Percentiles rank a stretch among this genome's conserved stretches.
These are phyloP conservation scores for Aspergillus aculeatinus DNA, from an alignment of 2,329 filamentous ascomycete genomes.

Conservation along the genomic window DNA sequence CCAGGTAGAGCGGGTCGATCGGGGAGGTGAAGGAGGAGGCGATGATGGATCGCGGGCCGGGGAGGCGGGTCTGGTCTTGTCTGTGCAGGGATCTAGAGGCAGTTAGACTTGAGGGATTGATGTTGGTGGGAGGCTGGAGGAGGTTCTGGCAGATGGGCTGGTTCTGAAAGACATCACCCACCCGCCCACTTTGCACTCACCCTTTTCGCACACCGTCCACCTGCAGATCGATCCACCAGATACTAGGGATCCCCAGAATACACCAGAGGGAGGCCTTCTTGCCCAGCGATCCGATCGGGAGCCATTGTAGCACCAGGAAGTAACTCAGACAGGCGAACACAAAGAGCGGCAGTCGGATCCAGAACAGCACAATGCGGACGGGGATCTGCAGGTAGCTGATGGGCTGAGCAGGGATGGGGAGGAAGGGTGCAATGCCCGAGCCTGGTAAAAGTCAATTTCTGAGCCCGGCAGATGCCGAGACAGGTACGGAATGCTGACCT, in stretches of 20 bases:
- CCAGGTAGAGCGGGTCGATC: slow-evolving; percentile 88
- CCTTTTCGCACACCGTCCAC: slow-evolving; percentile 95
- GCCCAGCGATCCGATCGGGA: slow-evolving; percentile 66
- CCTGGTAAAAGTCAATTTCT: slow-evolving; percentile 52
- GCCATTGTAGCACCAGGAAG: slow-evolving; percentile 78
- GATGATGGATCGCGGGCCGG: slow-evolving; percentile 76
- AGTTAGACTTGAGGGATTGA: too few species aligned
- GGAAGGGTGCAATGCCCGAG: slow-evolving; percentile 93
- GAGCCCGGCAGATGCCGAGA: slow-evolving; percentile 9
- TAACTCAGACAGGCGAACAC: slow-evolving; percentile 66
- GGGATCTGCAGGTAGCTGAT: slow-evolving; percentile 60
- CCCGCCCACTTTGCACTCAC: slow-evolving; percentile 36
- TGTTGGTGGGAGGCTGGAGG: too few species aligned
- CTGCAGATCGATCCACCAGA: slow-evolving; percentile 99
- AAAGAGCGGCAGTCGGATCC: slow-evolving; percentile 76
- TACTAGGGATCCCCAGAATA: slow-evolving; percentile 81
- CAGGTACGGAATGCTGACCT: slow-evolving; percentile 53
- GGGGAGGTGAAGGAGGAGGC: slow-evolving; percentile 90
- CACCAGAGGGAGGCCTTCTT: slow-evolving; percentile 88
- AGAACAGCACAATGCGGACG: slow-evolving; percentile 70
- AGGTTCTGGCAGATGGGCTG: too few species aligned
- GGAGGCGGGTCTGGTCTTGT: slow-evolving; percentile 71
- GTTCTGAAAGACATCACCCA: too few species aligned
- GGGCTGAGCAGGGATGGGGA: slow-evolving; percentile 70
- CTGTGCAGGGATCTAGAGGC: slow-evolving; percentile 62